phyloP scores from a whole-genome alignment of 768 basidiomycete genomes.

The Leccinum obscurum region DNA sequence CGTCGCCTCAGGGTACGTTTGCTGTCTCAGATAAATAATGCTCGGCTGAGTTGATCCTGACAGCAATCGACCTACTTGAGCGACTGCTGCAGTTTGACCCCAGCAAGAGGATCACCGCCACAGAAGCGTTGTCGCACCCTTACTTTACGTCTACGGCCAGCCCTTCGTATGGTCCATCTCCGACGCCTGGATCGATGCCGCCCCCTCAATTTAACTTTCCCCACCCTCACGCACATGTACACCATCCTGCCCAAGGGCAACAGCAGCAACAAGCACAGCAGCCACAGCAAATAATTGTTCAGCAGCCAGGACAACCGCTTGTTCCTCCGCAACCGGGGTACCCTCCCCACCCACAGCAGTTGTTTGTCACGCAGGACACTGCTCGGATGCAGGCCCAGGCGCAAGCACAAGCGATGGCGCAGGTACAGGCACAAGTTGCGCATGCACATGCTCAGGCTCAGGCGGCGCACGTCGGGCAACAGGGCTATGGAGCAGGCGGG shows the following conservation, averaged over 20 bases:
- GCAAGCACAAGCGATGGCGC: slow-evolving; percentile 41
- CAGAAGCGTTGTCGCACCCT: slow-evolving; percentile 87
- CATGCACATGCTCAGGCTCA: slow-evolving; percentile 44
- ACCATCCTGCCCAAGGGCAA: slow-evolving; percentile 48
- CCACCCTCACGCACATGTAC: slow-evolving; percentile 54
- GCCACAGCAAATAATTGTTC: slow-evolving; percentile 36
- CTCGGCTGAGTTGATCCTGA: slow-evolving; percentile 7
- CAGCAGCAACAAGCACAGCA: slow-evolving; percentile 50
- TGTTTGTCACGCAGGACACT: slow-evolving; percentile 34
- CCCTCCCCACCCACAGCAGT: slow-evolving; percentile 33
- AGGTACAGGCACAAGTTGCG: slow-evolving; percentile 40
- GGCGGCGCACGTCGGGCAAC: slow-evolving; percentile 30
- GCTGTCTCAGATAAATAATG: not conserved
- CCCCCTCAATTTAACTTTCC: slow-evolving; percentile 71
- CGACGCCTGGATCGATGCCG: slow-evolving; percentile 56
- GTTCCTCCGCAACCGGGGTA: slow-evolving; percentile 36
- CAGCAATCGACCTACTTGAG: slow-evolving; percentile 91
- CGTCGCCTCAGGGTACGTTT: slow-evolving; percentile 71
- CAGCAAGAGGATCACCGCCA: slow-evolving; percentile 84
- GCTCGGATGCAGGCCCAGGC: slow-evolving; percentile 44
- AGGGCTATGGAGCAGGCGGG: slow-evolving; percentile 28
- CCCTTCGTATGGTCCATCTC: slow-evolving; percentile 34
- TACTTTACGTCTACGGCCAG: slow-evolving; percentile 70
- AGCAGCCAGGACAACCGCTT: slow-evolving; percentile 40
- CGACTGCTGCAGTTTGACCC: slow-evolving; percentile 96